Evolutionary conservation across 2,329 filamentous ascomycete genomes (phyloP), one percentile per base, ranked within the genome.

Genomic region (Hymenotorrendiella dingleyae): DNA sequence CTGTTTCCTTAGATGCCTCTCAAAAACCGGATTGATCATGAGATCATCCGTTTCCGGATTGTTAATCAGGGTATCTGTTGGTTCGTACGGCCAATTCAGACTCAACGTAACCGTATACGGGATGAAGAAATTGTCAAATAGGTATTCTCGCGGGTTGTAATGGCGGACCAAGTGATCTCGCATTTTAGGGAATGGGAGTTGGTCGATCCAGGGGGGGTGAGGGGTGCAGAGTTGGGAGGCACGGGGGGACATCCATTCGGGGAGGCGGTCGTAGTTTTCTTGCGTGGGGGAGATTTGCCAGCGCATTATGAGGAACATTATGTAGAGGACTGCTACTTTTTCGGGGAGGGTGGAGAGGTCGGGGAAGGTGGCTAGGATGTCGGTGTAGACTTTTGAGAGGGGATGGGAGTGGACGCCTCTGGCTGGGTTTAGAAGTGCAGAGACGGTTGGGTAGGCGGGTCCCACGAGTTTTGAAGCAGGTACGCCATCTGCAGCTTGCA

Each of bases 231-330:
- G 64, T 59, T 94, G 88, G 6, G 73, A 73, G 0, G 76, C 71
- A 1, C 74, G 68, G 1, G 89, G 88, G 0, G 73, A 74, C 28
- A 82, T 67, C 79, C 84, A 94, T 4, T 79, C 71, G 0, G 89
- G 88, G 9, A 95, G 66, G 4, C 84, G 74, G 19, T 87, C 78
- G 62, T 85, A 90, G 65, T 89, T 94, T 53, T 89, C 83, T 47
- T 74, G 73, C 0, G 86, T 86, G 0, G 88, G 87, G 21, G 78
- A 78, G 43, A 94, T 84, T 60, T 87, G 81, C 86, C 89, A 95
- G 30, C 83, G 77, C 82, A 93, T 87, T 50, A 89, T 61, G 23
- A 90, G 73, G 64, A 94, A 94, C 86, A 94, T 94, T 58, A 84
- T 69, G 61, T 90, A 94, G 6, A 94, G 72, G 6, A 87, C 79